Base-by-base conservation (phyloP, 129 eudicot species). In the Saussurea involucrata region DNA sequence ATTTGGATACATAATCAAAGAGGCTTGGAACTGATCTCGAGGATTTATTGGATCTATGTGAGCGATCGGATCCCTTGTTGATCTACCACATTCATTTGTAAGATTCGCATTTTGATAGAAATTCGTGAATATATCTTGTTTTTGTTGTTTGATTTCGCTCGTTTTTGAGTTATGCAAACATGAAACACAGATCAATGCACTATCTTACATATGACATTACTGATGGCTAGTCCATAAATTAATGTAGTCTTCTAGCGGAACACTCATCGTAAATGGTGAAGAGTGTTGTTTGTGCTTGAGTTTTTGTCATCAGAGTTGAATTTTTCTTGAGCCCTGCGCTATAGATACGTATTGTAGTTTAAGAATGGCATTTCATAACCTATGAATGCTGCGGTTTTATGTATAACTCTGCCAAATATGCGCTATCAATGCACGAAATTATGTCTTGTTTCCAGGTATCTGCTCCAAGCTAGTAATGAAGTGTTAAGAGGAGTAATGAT, bases 1-100 rank as follows among this genome's bases (percentile, higher is more conserved):
- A 70, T n/a, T 78, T 57, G 28, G 61, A 68, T 77, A 8, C 55
- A 49, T 1, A 20, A 18, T 32, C 80, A 46, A 44, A 28, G n/a
- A 76, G 64, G 13, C 46, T 49, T 66, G 67, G 10, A 74, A 37
- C 25, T 20, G 32, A 55, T 33, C 65, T 72, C 75, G 77, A 73
- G 10, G 77, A 74, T 83, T 78, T 24, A 13, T 76, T 58, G 72
- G 33, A 64, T 85, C 82, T 31, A 57, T 60, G 82, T 80, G 67
- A 81, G 83, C 72, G 34, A 42, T 77, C 77, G 31, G 71, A 72
- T 61, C 81, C 33, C 76, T 37, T n/a, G 44, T 40, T 46, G 49
- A 69, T 78, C 82, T 71, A 61, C 77, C 73, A 34, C 79, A 80
- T 80, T 73, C 65, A 55, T 66, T 67, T 25, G 3, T 66, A 65